Evolutionary conservation across 805 yeast species (phyloP).

Genomic region (Pichia paraexigua): DNA sequence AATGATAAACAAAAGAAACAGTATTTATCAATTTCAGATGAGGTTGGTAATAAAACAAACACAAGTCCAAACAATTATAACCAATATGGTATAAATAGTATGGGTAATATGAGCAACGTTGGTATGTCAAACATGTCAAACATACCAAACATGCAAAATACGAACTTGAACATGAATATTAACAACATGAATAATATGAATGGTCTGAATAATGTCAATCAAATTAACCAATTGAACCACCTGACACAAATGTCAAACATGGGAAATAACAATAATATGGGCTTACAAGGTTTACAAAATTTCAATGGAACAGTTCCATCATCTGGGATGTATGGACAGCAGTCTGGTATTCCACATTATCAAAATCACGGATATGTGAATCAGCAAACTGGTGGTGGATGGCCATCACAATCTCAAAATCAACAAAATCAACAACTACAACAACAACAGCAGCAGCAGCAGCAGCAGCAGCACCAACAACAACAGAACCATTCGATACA

Average conservation of each 20-base stretch:
- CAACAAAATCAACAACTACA: conserved; percentile 15
- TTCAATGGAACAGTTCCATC: background rate
- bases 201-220: background rate
- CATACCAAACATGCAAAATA: background rate
- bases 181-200: background rate
- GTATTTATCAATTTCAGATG: conserved; percentile 15
- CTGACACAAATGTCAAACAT: background rate
- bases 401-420: conserved; percentile 10
- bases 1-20: conserved; percentile 24
- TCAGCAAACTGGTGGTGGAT: conserved; percentile 3
- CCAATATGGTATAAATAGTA: background rate
- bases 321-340: conserved; percentile 10
- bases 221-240: conserved; percentile 2
- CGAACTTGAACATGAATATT: background rate
- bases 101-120: background rate
- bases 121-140: background rate
- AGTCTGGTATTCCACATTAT: conserved; percentile 4
- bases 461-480: conserved; percentile 16
- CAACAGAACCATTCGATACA: conserved; percentile 7
- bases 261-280: background rate
- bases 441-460: conserved; percentile 13
- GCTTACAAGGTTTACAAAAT: background rate
- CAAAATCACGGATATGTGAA: conserved; percentile 1
- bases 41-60: conserved; percentile 4
- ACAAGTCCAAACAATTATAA: background rate